phyloP scores from a whole-genome alignment of 176 grass and related monocot genomes.

The Avena atlantica region DNA sequence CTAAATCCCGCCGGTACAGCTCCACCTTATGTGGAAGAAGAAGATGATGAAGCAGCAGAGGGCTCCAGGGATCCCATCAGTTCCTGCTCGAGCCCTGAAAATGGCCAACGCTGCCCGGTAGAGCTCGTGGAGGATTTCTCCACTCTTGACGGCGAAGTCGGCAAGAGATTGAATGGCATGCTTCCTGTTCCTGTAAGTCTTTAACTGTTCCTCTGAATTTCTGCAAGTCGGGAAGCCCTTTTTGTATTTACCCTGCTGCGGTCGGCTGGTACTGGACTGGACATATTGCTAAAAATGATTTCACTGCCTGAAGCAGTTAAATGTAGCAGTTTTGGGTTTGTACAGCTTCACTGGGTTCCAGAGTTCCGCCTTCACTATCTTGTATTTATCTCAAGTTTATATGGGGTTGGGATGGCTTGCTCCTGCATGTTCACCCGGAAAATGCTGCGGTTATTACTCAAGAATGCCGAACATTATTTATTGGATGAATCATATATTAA shows the following conservation, averaged over 20 bases:
- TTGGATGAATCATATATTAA: no score
- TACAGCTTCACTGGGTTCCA: neutral
- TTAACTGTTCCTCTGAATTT: neutral
- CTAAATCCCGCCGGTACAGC: neutral
- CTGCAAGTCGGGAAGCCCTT: neutral
- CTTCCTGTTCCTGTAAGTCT: slow-evolving; percentile 77
- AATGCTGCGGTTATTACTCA: no score
- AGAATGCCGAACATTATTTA: no score
- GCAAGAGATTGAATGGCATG: slow-evolving; percentile 81
- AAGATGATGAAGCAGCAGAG: slow-evolving; percentile 19
- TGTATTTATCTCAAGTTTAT: neutral
- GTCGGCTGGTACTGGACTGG: no score
- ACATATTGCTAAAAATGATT: neutral
- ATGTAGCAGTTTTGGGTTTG: neutral
- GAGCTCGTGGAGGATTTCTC: slow-evolving; percentile 61
- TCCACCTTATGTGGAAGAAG: slow-evolving; percentile 22
- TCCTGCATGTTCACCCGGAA: no score
- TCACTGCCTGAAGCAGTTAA: neutral
- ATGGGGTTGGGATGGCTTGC: neutral
- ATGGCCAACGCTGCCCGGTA: slow-evolving; percentile 8
- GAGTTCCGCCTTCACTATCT: no score
- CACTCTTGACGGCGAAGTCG: slow-evolving; percentile 71
- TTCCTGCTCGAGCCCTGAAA: slow-evolving; percentile 49
- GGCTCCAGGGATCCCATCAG: slow-evolving; percentile 28
- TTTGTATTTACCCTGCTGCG: neutral